Base-by-base conservation (phyloP, 495 filamentous ascomycete species). In the Penicillium longicatenatum region DNA sequence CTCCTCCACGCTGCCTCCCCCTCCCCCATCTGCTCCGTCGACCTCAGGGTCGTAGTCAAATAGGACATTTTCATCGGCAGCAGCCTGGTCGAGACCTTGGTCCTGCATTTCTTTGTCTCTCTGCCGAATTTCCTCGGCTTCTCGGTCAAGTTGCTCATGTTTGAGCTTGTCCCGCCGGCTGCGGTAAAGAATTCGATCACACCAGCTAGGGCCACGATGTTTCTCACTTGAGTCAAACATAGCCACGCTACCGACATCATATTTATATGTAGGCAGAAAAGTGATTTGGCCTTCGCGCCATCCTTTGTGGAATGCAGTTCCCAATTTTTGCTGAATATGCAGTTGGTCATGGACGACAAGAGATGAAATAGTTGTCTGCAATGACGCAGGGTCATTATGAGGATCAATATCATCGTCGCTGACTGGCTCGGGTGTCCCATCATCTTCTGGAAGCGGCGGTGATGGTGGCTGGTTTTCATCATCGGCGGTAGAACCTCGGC, bases 181-280 rank as follows among this genome's bases (percentile, higher is more conserved):
- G 33, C 93, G 83, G 64, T 83, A 99, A 0, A 99, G 73, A 45
- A 99, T 92, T n/a, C 95, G 87, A 72, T 99, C 95, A 69, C 95
- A 99, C 93, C 93, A 99, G 68, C 92, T 96, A 5, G 95, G 95
- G 14, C 89, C 88, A 49, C 95, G 81, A 50, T 87, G 84, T 78
- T 98, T 99, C 63, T 97, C 95, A 58, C 91, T 96, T 0, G 92
- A 89, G 73, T 99, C 95, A 68, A 97, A 98, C 56, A 89, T 81
- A 4, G 90, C 90, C 53, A 97, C 86, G 37, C 89, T 96, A n/a
- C 95, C 95, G 37, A 94, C 81, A 65, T 99, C 95, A 61, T 98
- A 99, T 71, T 95, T 95, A 67, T 95, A 99, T 0, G 93, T 95
- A 12, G 95, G 95, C 29, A 97, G 67, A 66, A 98, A 99, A 7